phyloP scores from a whole-genome alignment of 192 early-diverging fungal genomes.

The Gonapodya prolifera region DNA sequence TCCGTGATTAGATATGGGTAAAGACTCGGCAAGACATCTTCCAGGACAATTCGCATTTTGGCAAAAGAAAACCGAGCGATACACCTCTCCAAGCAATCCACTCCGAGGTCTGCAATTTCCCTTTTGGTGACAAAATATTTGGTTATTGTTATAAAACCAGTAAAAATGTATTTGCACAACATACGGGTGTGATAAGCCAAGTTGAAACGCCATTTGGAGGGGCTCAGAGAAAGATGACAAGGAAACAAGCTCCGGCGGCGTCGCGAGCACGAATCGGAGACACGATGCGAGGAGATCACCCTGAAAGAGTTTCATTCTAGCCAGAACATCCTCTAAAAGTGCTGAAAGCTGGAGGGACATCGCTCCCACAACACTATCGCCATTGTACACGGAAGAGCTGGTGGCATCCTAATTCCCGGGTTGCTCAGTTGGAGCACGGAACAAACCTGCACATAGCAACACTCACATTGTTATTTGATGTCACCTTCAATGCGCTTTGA shows the following conservation, averaged over 20 bases:
- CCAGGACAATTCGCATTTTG: constrained; percentile 18
- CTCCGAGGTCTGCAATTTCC: constrained; percentile 42
- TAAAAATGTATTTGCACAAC: background rate
- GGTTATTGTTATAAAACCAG: too few species aligned
- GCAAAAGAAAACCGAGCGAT: constrained; percentile 15
- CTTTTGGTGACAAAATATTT: background rate
- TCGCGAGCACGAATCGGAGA: constrained; percentile 45
- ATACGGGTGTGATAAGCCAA: constrained; percentile 32
- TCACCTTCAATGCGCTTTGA: background rate
- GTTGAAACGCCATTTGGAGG: constrained; percentile 43
- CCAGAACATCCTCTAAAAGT: constrained; percentile 44
- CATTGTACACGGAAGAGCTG: too few species aligned
- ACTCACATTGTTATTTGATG: background rate
- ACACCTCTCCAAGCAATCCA: constrained; percentile 50
- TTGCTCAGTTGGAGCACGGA: too few species aligned
- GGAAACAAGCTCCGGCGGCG: constrained; percentile 41
- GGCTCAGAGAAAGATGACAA: constrained; percentile 35
- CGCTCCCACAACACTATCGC: too few species aligned
- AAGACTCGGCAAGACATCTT: constrained; percentile 27
- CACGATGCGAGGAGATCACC: constrained; percentile 62
- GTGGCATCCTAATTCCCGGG: too few species aligned
- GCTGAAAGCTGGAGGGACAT: constrained; percentile 30
- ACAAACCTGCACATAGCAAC: background rate
- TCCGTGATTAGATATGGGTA: background rate
- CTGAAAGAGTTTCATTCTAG: constrained; percentile 50